Base-by-base conservation (phyloP, 2,329 filamentous ascomycete genomes). In the Exophiala lecanii-corni region DNA sequence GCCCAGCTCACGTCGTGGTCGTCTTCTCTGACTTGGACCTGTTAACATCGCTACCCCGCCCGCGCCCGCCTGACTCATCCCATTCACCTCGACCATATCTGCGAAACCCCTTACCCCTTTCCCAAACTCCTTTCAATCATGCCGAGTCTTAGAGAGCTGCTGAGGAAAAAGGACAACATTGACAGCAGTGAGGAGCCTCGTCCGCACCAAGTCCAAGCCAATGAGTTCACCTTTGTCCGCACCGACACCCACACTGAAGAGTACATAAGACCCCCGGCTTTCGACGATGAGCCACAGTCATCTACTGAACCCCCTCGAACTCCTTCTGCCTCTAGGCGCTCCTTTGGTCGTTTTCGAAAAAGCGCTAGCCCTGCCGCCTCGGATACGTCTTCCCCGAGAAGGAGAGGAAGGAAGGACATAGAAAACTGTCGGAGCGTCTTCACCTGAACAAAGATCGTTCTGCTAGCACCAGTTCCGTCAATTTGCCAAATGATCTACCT, bases 211-310 rank as follows among this genome's bases (percentile, higher is more conserved):
- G 49, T 49, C 12, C 75, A 54, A 61, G 51, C 72, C 1, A 81
- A 84, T 44, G 81, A 86, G 55, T 88, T 96, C 69, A 87, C 76
- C 51, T 88, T 96, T 68, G 75, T 92, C 59, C 83, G 89, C 49
- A 84, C 86, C 53, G 91, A 94, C 60, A 95, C 89, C 1, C 68
- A 81, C 53, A 81, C 82, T 2, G 78, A 89, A 61, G 88, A 96
- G 63, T 70, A 84, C 53, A 86, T 95, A 61, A 72, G 79, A 43
- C 85, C 86, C 9, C 84, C 88, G 5, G 61, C 62, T 39, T 74
- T 73, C 54, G 66, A 67, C 10, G 71, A 69, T 43, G 72, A 73
- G 40, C 18, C 33, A 23, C 43, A 44, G 39, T 13, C 43, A 59
- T 19, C 32, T 23, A 9, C 31, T 10, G 19, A 31, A 10, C 35